phyloP scores from a whole-genome alignment of 2,329 filamentous ascomycete genomes.

The Pseudogymnoascus sp. region DNA sequence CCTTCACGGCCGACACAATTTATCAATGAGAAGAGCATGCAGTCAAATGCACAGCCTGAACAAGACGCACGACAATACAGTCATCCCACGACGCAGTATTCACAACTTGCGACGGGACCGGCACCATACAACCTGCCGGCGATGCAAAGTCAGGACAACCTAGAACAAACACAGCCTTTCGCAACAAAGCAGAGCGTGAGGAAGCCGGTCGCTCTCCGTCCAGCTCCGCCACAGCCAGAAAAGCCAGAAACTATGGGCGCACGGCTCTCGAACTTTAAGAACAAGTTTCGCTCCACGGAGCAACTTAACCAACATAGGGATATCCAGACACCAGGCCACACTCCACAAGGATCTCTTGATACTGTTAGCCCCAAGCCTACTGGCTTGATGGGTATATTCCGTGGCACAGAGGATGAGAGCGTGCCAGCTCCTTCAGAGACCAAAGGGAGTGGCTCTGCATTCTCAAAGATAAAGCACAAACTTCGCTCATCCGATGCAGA shows the following conservation, averaged over 20 bases:
- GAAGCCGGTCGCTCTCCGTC: background rate
- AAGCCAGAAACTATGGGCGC: background rate
- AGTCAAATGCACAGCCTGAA: background rate
- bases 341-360: background rate
- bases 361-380: background rate
- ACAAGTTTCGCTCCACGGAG: constrained; percentile 7
- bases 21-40: background rate
- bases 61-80: background rate
- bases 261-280: constrained; percentile 3
- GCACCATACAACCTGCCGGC: background rate
- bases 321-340: background rate
- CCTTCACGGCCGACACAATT: background rate
- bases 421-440: background rate
- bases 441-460: background rate
- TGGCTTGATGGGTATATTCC: background rate
- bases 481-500: constrained; percentile 2
- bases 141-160: background rate
- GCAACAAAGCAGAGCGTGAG: background rate
- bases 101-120: background rate
- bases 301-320: constrained; percentile 2
- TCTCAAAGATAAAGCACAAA: constrained; percentile 9
- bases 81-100: background rate
- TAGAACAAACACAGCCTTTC: background rate
- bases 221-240: background rate
- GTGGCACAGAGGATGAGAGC: background rate